Evolutionary conservation across 345 rosid species (phyloP).

Genomic region (Cochlearia excelsa): DNA sequence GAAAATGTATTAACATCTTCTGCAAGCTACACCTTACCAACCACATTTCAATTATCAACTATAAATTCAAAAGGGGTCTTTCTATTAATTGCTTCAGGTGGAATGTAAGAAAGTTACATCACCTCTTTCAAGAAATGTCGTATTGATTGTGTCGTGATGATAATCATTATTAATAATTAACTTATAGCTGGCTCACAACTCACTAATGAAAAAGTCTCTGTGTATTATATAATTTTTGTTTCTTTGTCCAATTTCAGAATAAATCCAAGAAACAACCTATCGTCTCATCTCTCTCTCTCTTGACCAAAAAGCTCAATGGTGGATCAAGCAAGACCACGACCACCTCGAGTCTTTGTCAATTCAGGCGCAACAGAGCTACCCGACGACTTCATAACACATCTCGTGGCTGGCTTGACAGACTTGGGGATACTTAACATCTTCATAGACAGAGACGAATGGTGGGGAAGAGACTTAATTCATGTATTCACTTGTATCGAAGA

Average conservation of each 20-base stretch:
- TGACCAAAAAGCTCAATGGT: conserved; percentile 20
- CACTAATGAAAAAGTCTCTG: conserved; percentile 5
- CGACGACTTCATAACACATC: conserved; percentile 26
- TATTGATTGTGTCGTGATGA: not conserved
- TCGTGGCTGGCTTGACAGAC: conserved; percentile 9
- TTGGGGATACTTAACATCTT: conserved; percentile 18
- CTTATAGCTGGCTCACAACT: not conserved
- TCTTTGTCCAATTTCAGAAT: not conserved
- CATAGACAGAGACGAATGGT: conserved; percentile 23
- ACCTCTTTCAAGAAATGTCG: not conserved
- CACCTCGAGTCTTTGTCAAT: conserved; percentile 28
- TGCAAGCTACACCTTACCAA: not conserved
- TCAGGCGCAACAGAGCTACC: conserved; percentile 22
- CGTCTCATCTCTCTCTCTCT: not conserved
- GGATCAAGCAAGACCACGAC: conserved; percentile 11
- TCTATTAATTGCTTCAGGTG: not conserved
- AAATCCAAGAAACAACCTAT: conserved; percentile 9
- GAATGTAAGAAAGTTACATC: not conserved
- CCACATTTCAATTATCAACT: not conserved
- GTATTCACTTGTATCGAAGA: conserved; percentile 18
- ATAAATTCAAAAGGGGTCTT: not conserved
- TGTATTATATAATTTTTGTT: not conserved
- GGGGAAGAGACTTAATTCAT: conserved; percentile 18
- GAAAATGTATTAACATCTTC: not conserved
- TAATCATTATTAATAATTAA: too few relatives aligned